These are phyloP conservation scores for Aspergillus panamensis DNA, from an alignment of 495 filamentous ascomycete species.

Conservation along the genomic window DNA sequence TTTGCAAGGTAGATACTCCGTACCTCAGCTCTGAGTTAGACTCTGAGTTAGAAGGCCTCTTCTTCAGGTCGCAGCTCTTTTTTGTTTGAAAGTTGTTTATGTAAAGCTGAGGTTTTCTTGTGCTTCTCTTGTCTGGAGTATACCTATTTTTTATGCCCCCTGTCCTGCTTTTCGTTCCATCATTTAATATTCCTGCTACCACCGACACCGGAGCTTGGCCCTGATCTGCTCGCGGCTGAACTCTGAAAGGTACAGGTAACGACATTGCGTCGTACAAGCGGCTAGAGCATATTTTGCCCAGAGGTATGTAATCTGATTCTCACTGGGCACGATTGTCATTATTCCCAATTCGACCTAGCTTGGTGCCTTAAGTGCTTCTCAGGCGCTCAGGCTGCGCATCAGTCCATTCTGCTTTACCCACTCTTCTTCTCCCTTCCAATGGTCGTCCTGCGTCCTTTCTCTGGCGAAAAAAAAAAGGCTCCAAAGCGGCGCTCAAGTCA, in stretches of 20 bases:
- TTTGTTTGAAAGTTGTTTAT: not conserved
- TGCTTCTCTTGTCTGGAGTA: not conserved
- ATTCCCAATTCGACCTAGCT: conserved; percentile 6
- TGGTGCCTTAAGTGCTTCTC: conserved; percentile 21
- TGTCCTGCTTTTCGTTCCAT: not conserved
- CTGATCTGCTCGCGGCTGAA: conserved; percentile 20
- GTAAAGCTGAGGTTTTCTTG: too few species aligned
- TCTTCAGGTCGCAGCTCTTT: too few species aligned
- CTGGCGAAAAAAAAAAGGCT: not conserved
- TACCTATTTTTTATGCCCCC: not conserved
- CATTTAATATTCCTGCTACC: not conserved
- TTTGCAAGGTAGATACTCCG: not conserved
- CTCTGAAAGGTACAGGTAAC: not conserved
- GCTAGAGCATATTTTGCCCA: too few species aligned
- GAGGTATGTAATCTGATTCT: too few species aligned
- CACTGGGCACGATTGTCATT: conserved; percentile 5
- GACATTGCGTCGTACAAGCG: not conserved
- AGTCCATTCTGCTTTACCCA: conserved; percentile 1
- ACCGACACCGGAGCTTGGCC: conserved; percentile 17
- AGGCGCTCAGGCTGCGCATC: conserved; percentile 23
- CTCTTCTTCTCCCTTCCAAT: conserved; percentile 5
- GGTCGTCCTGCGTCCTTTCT: not conserved
- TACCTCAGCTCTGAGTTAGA: not conserved
- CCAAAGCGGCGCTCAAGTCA: conserved; percentile 24
- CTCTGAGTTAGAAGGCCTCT: too few species aligned